Evolutionary conservation across 2,329 filamentous ascomycete genomes (phyloP).

Genomic region (Ophiostoma sp.): DNA sequence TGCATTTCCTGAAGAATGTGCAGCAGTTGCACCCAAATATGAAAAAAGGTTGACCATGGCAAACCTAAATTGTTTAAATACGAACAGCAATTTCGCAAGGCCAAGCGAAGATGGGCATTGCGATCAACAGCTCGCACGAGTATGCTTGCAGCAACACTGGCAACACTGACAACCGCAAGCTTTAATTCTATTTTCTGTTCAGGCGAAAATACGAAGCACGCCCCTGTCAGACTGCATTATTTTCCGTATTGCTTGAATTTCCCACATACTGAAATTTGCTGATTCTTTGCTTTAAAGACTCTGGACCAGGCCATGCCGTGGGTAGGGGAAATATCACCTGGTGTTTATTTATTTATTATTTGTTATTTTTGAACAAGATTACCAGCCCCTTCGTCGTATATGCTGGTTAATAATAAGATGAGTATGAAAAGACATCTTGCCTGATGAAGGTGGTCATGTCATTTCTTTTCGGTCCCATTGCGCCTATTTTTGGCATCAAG

Average conservation of each 20-base stretch:
- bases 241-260: too few species aligned
- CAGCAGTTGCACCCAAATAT: too few species aligned
- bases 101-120: background rate
- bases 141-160: too few species aligned
- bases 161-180: background rate
- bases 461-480: conserved; percentile 5
- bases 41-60: too few species aligned
- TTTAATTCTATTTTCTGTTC: too few species aligned
- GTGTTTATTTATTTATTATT: background rate
- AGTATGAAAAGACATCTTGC: too few species aligned
- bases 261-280: too few species aligned
- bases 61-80: background rate
- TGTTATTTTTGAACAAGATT: background rate
- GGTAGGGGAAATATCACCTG: background rate
- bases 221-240: too few species aligned
- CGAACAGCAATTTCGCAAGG: background rate
- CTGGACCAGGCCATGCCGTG: background rate
- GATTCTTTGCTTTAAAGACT: background rate
- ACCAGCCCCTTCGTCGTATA: background rate
- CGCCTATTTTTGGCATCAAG: conserved; percentile 12
- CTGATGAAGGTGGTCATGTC: background rate
- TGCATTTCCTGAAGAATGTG: too few species aligned
- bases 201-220: too few species aligned
- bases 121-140: background rate
- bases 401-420: background rate